These are phyloP conservation scores for Aspergillus bridgeri DNA, from an alignment of 495 filamentous ascomycete species.

Conservation along the genomic window DNA sequence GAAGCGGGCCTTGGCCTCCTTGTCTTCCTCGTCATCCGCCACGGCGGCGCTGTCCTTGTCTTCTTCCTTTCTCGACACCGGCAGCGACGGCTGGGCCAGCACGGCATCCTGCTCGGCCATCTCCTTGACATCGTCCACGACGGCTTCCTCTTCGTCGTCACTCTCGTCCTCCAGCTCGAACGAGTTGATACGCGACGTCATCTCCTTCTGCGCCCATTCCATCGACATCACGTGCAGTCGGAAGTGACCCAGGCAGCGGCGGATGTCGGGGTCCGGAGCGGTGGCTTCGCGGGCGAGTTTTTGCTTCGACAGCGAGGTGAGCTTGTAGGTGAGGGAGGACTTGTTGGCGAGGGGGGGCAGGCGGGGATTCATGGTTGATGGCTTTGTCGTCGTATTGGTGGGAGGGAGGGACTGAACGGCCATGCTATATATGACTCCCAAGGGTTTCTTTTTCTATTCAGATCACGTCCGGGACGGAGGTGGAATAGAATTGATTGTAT, in stretches of 20 bases:
- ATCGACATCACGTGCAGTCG: slow-evolving; percentile 39
- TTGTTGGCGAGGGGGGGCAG: slow-evolving; percentile 44
- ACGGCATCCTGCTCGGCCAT: background rate
- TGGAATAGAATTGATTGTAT: background rate
- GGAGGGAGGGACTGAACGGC: slow-evolving; percentile 6
- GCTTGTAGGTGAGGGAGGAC: slow-evolving; percentile 39
- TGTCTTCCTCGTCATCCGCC: background rate
- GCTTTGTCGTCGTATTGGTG: slow-evolving; percentile 2
- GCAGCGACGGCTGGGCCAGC: background rate
- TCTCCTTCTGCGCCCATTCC: slow-evolving; percentile 41
- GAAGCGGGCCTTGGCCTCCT: background rate
- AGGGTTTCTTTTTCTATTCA: background rate
- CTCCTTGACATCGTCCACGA: slow-evolving; percentile 6
- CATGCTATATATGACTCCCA: slow-evolving; percentile 16
- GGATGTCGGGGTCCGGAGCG: slow-evolving; percentile 40
- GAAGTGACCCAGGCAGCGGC: slow-evolving; percentile 42
- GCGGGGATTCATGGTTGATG: slow-evolving; percentile 33
- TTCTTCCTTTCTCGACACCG: background rate
- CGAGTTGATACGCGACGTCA: slow-evolving; percentile 41
- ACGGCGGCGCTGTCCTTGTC: background rate
- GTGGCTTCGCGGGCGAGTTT: slow-evolving; percentile 42
- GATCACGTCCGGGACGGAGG: background rate
- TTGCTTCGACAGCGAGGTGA: slow-evolving; percentile 41
- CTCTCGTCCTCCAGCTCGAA: slow-evolving; percentile 40
- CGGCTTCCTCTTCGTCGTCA: slow-evolving; percentile 32